phyloP scores from a whole-genome alignment of 2,329 filamentous ascomycete genomes.

The Botrytis elliptica region DNA sequence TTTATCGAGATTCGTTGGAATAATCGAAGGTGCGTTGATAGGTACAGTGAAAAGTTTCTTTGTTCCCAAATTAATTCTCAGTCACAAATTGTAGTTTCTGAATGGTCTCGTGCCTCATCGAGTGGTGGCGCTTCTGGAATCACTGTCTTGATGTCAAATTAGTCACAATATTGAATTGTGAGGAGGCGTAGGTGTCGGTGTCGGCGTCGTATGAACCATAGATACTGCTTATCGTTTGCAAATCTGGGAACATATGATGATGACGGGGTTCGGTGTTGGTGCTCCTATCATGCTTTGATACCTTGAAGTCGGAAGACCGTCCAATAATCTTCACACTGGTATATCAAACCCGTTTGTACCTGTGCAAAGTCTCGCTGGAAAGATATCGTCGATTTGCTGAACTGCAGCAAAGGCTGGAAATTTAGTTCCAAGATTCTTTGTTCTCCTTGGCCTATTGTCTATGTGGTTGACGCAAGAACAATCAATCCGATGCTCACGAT shows the following conservation, averaged over 20 bases:
- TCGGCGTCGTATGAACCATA: background rate
- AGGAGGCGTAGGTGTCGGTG: background rate
- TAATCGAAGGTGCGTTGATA: background rate
- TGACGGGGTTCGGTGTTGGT: background rate
- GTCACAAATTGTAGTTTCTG: background rate
- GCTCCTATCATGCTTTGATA: background rate
- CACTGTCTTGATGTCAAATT: background rate
- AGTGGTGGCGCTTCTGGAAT: constrained; percentile 1
- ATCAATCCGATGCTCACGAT: background rate
- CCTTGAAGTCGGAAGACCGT: background rate
- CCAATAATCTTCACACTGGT: background rate
- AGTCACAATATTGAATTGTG: constrained; percentile 4
- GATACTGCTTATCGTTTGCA: background rate
- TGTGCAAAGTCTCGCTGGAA: background rate
- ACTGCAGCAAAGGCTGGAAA: background rate
- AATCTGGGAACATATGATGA: background rate
- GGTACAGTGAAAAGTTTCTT: background rate
- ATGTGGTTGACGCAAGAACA: background rate
- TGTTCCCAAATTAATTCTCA: constrained; percentile 1
- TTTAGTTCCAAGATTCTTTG: background rate
- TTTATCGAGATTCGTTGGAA: background rate
- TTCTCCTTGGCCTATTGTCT: background rate
- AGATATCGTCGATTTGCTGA: background rate
- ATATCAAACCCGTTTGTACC: background rate
- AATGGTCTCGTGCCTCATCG: constrained; percentile 4